phyloP scores from a whole-genome alignment of 805 yeast genomes.

The Hanseniaspora singularis region DNA sequence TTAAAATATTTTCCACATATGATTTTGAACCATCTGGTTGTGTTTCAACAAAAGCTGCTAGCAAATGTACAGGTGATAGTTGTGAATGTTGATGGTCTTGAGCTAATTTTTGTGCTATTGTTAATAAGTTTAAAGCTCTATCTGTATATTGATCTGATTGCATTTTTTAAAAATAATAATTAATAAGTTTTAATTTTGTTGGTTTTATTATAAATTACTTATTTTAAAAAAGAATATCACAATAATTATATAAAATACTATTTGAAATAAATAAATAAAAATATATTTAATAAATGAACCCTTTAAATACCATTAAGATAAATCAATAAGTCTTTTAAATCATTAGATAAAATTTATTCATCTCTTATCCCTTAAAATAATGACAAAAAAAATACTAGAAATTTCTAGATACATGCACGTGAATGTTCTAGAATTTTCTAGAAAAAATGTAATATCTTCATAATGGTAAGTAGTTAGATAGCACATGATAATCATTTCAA shows the following conservation, averaged over 20 bases:
- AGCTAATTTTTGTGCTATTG: conserved; percentile 70
- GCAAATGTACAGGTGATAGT: conserved; percentile 73
- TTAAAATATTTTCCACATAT: conserved; percentile 70
- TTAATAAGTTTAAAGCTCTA: conserved; percentile 72
- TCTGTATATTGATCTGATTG: conserved; percentile 74
- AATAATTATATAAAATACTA: too few species aligned
- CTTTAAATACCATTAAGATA: too few species aligned
- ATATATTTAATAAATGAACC: too few species aligned
- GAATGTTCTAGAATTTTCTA: conserved; percentile 3
- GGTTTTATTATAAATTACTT: neutral
- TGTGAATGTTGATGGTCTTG: conserved; percentile 75
- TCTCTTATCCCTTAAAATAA: too few species aligned
- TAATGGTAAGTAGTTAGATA: neutral
- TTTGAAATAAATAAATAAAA: too few species aligned
- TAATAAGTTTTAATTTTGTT: neutral
- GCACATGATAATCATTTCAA: too few species aligned
- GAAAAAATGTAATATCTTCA: neutral
- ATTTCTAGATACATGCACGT: neutral
- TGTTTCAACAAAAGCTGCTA: conserved; percentile 76
- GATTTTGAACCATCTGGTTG: conserved; percentile 43
- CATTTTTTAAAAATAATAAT: conserved; percentile 24
- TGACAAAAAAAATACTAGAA: neutral
- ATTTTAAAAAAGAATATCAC: too few species aligned
- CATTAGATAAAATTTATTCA: too few species aligned
- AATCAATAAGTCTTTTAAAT: too few species aligned